Evolutionary conservation across 2,329 filamentous ascomycete genomes (phyloP).

Genomic region (Byssothecium circinans): DNA sequence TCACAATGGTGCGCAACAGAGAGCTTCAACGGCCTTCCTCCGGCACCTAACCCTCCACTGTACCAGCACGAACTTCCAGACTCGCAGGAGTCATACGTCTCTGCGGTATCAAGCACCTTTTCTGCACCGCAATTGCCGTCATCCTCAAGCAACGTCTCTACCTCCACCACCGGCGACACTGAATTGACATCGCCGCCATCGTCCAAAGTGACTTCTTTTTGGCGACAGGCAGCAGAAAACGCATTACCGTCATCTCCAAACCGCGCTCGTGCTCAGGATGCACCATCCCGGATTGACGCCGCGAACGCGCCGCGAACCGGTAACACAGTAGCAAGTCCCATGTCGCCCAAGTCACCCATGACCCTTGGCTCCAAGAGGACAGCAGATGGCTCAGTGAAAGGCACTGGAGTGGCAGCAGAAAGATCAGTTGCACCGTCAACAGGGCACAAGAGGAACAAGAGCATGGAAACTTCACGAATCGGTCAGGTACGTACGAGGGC

Average conservation of each 20-base stretch:
- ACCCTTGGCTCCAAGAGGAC: slow-evolving; percentile 68
- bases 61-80: slow-evolving; percentile 19
- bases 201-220: slow-evolving; percentile 24
- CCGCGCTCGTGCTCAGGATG: slow-evolving; percentile 49
- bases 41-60: slow-evolving; percentile 14
- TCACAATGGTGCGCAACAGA: slow-evolving; percentile 24
- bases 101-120: slow-evolving; percentile 37
- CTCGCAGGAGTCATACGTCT: slow-evolving; percentile 40
- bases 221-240: slow-evolving; percentile 49
- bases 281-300: slow-evolving; percentile 26
- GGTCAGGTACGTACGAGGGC: slow-evolving; percentile 66
- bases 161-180: slow-evolving; percentile 30
- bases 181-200: slow-evolving; percentile 32
- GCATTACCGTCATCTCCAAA: slow-evolving; percentile 48
- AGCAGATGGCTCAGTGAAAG: slow-evolving; percentile 70
- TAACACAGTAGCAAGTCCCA: slow-evolving; percentile 44
- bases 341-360: slow-evolving; percentile 42
- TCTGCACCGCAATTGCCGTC: slow-evolving; percentile 35
- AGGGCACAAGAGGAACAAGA: slow-evolving; percentile 71
- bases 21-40: slow-evolving; percentile 13
- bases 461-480: slow-evolving; percentile 68
- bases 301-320: slow-evolving; percentile 30
- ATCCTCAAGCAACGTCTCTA: slow-evolving; percentile 39
- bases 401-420: slow-evolving; percentile 24
- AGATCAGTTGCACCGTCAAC: slow-evolving; percentile 20